Base-by-base conservation (phyloP, 257 asterid genomes). In the Avicennia marina region DNA sequence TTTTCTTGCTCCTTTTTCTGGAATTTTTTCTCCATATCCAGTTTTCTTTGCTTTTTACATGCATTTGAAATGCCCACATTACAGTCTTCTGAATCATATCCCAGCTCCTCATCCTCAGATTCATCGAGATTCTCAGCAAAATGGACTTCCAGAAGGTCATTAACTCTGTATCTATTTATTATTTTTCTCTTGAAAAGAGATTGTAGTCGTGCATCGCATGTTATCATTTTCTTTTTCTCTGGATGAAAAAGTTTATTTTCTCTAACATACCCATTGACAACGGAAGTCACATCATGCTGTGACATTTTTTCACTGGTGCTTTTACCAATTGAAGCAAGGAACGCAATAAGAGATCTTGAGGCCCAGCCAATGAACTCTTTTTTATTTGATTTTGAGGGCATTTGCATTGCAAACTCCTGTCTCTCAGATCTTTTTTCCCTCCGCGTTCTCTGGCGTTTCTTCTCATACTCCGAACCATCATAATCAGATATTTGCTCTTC, bases 341-440 rank as follows among this genome's bases (percentile, higher is more conserved):
- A 90, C 42, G 73, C 69, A 15, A 82, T 60, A 22, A 90, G 98
- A 60, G 87, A 33, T 47, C 53, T 78, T 24, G 98, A 84, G 39
- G 77, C 96, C 98, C 98, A 87, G 46, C 96, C 94, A 56, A 58
- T 16, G 50, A 84, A 90, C 53, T 70, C 79, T 68, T 52, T 46
- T 63, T 67, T 70, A 48, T 70, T 72, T 62, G 81, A 72, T 64
- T 62, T 80, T 43, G 2, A 36, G 13, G 68, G 59, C 59, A 59
- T 66, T 48, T 40, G 59, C 29, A 11, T 46, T 16, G 57, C 43
- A 31, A 60, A 34, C 42, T 68, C 73, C 54, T 56, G 62, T 46
- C 55, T 56, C 73, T 47, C 63, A 27, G 52, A 53, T 71, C 44
- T 67, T 64, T 64, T 79, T 58, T 22, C 77, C 53, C 33, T 75